These are phyloP conservation scores for Stramenopiles sp. DNA, from an alignment of 352 stramenopile species.

Conservation along the genomic window DNA sequence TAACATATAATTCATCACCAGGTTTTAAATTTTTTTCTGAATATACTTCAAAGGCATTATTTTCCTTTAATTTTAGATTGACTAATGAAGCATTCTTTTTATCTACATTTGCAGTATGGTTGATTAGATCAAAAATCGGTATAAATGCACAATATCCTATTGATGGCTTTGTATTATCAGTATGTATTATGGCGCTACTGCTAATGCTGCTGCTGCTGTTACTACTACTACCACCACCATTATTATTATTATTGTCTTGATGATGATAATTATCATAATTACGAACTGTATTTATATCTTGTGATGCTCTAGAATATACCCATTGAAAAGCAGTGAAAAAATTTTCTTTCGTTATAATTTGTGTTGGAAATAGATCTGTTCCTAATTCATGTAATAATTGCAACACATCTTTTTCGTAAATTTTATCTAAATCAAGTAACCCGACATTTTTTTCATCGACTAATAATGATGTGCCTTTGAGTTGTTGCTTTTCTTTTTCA, in stretches of 20 bases:
- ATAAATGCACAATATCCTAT: neutral
- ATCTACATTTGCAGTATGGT: neutral
- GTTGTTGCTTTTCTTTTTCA: neutral
- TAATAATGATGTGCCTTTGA: neutral
- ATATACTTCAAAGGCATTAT: neutral
- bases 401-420: neutral
- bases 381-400: neutral
- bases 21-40: neutral
- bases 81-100: neutral
- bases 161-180: neutral
- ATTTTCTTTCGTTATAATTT: neutral
- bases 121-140: neutral
- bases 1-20: neutral
- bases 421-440: neutral
- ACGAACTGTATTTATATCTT: neutral
- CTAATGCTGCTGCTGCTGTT: neutral
- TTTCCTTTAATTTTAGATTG: neutral
- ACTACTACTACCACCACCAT: neutral
- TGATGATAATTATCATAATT: neutral
- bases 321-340: neutral
- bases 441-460: neutral
- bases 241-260: neutral
- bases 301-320: neutral
- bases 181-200: neutral
- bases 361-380: neutral